phyloP scores from a whole-genome alignment of 441 rosid species.

The Sinapis alba region DNA sequence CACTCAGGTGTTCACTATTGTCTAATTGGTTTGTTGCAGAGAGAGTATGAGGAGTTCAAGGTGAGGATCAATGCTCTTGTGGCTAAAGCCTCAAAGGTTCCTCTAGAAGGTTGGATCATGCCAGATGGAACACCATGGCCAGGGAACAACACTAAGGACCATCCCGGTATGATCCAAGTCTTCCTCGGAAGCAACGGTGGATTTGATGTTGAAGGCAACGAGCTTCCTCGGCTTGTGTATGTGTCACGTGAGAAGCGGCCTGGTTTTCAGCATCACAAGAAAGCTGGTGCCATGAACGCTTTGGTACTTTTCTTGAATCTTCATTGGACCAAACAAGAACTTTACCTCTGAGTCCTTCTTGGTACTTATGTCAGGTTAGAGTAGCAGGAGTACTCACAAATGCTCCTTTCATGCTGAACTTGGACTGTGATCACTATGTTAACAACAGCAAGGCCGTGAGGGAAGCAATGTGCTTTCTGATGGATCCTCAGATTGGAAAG shows the following conservation, averaged over 20 bases:
- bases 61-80: slow-evolving; percentile 83
- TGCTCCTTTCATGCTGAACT: slow-evolving; percentile 79
- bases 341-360: slow-evolving; percentile 7
- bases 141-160: slow-evolving; percentile 93
- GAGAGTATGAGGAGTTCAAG: slow-evolving; percentile 95
- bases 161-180: slow-evolving; percentile 96
- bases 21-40: slow-evolving; percentile 48
- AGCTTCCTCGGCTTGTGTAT: slow-evolving; percentile 70
- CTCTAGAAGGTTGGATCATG: slow-evolving; percentile 94
- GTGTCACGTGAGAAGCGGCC: slow-evolving; percentile 90
- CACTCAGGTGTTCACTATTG: background rate
- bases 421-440: slow-evolving; percentile 74
- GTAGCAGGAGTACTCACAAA: slow-evolving; percentile 74
- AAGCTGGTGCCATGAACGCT: slow-evolving; percentile 86
- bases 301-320: slow-evolving; percentile 47
- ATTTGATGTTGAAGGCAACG: slow-evolving; percentile 66
- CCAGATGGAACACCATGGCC: slow-evolving; percentile 99
- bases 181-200: slow-evolving; percentile 78
- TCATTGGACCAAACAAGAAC: slow-evolving; percentile 9
- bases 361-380: slow-evolving; percentile 49
- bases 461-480: slow-evolving; percentile 77
- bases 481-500: slow-evolving; percentile 71
- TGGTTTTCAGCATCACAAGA: slow-evolving; percentile 73
- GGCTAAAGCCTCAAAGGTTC: slow-evolving; percentile 79
- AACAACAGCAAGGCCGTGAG: slow-evolving; percentile 74